Base-by-base conservation (phyloP, 164 flowering plant species). In the Echeveria elegans region DNA sequence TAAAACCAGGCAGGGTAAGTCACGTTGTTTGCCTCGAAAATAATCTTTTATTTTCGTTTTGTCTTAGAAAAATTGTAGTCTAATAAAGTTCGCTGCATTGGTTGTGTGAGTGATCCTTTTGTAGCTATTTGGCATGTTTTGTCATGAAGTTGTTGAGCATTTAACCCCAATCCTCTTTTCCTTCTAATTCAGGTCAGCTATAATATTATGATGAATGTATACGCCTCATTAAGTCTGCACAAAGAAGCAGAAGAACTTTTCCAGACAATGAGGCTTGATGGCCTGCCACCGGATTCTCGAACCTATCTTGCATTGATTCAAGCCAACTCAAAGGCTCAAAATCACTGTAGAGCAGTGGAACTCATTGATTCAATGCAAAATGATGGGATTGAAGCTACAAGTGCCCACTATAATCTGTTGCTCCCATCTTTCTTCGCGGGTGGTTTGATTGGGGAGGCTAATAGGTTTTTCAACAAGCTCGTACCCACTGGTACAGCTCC, bases 121-220 rank as follows among this genome's bases (percentile, higher is more conserved):
- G n/a, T n/a, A n/a, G n/a, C n/a, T n/a, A n/a, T n/a, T n/a, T n/a
- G n/a, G n/a, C n/a, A n/a, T n/a, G n/a, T n/a, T n/a, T n/a, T n/a
- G n/a, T n/a, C n/a, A n/a, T n/a, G n/a, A n/a, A n/a, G n/a, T n/a
- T n/a, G n/a, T n/a, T n/a, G n/a, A n/a, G n/a, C n/a, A n/a, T n/a
- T n/a, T n/a, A n/a, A n/a, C n/a, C n/a, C n/a, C n/a, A n/a, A n/a
- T n/a, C n/a, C n/a, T n/a, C n/a, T n/a, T n/a, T n/a, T n/a, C n/a
- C 18, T 31, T 37, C 41, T 11, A 31, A 69, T 41, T 83, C 85
- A 87, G 98, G 77, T 86, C 43, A 84, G 96, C 85, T 90, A 85
- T 85, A 87, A 87, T 66, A 79, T 86, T 28, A 85, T 90, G 95
- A 82, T 87, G 52, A 85, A 78, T 53, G 75, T 79, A 26, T 90